Conservation (phyloP, 345 rosid genomes). For the Hypericum perforatum region DNA sequence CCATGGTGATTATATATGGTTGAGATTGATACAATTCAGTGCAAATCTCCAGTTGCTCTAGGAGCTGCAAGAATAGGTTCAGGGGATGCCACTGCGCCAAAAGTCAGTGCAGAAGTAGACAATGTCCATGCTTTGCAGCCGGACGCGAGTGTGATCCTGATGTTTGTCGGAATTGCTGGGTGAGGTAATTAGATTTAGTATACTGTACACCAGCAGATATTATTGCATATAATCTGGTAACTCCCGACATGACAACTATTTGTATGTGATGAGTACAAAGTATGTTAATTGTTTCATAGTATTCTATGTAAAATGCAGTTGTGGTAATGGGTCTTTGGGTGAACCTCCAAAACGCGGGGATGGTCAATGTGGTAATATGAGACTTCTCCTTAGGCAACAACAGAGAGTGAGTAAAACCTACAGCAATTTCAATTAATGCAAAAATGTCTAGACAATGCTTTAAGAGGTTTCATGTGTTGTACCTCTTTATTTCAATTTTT, state of each 20-base stretch:
- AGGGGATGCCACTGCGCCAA: slow-evolving; percentile 99
- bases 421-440: slow-evolving; percentile 3
- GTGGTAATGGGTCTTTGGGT: slow-evolving; percentile 64
- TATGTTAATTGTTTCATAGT: not conserved
- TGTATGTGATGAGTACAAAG: not conserved
- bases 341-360: slow-evolving; percentile 60
- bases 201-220: not conserved
- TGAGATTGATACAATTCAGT: not conserved
- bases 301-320: slow-evolving; percentile 32
- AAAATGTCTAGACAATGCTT: not conserved
- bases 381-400: slow-evolving; percentile 63
- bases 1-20: not conserved
- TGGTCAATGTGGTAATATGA: slow-evolving; percentile 83
- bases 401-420: slow-evolving; percentile 47
- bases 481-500: slow-evolving; percentile 12
- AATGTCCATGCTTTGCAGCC: slow-evolving; percentile 99
- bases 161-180: slow-evolving; percentile 85
- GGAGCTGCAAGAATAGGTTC: slow-evolving; percentile 92
- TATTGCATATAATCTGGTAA: not conserved
- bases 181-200: slow-evolving; percentile 36
- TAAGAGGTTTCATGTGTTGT: not conserved
- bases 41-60: slow-evolving; percentile 65
- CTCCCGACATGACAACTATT: not conserved
- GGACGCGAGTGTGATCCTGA: slow-evolving; percentile 99
- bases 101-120: slow-evolving; percentile 98